Evolutionary conservation across 2,329 filamentous ascomycete genomes (phyloP).

Genomic region (Apiospora arundinis): DNA sequence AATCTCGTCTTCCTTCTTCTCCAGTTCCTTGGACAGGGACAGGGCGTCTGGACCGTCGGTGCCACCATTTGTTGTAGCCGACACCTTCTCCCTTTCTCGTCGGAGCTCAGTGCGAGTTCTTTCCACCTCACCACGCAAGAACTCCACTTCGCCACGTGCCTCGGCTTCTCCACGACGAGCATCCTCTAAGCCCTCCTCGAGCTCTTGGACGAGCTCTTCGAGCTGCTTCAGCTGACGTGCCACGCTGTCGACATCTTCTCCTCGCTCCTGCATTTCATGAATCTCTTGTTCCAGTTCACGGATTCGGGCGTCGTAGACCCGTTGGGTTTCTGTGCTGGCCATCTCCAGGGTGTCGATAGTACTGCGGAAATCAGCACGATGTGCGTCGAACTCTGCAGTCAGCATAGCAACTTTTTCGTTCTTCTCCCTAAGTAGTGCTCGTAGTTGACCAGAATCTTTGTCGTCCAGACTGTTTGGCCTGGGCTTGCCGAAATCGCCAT

Average conservation of each 20-base stretch:
- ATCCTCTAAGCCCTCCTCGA: conserved; percentile 96
- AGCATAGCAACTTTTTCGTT: conserved; percentile 95
- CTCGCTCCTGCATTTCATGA: conserved; percentile 79
- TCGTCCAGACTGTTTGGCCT: conserved; percentile 62
- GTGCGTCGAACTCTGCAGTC: conserved; percentile 92
- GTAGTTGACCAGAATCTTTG: conserved; percentile 77
- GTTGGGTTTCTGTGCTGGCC: conserved; percentile 92
- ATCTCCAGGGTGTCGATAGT: conserved; percentile 97
- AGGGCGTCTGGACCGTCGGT: conserved; percentile 47
- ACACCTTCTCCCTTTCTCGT: conserved; percentile 84
- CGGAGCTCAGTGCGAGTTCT: conserved; percentile 86
- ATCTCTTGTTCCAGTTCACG: conserved; percentile 85
- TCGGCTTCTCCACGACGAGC: conserved; percentile 93
- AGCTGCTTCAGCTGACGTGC: conserved; percentile 92
- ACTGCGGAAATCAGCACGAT: conserved; percentile 93
- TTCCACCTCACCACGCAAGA: conserved; percentile 92
- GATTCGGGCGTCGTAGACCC: conserved; percentile 94
- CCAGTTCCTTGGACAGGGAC: conserved; percentile 74
- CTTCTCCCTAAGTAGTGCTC: conserved; percentile 87
- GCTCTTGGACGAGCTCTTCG: conserved; percentile 93
- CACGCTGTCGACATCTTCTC: conserved; percentile 89
- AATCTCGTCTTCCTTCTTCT: conserved; percentile 97
- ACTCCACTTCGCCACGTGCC: conserved; percentile 94
- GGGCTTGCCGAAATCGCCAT: conserved; percentile 51
- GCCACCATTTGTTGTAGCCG: conserved; percentile 62